Conservation (phyloP, 345 rosid species). For the Luvunga scandens region DNA sequence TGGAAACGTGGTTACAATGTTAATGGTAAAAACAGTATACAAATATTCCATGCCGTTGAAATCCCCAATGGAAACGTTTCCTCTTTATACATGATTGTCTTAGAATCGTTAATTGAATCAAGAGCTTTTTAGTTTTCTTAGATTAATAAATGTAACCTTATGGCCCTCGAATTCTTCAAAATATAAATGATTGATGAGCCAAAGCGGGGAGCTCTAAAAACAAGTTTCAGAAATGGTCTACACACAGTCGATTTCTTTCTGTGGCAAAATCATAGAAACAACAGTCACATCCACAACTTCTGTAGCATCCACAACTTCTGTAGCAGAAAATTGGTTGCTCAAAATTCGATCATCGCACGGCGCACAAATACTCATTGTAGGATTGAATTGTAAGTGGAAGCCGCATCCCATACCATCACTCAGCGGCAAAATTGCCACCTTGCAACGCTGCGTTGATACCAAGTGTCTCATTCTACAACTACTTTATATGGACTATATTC, state of each 20-base stretch:
- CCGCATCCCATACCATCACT: slow-evolving; percentile 14
- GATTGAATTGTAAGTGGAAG: slow-evolving; percentile 34
- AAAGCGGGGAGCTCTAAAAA: neutral
- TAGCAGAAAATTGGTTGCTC: slow-evolving; percentile 14
- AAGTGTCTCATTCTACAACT: slow-evolving; percentile 39
- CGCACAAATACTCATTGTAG: slow-evolving; percentile 13
- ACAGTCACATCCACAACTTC: slow-evolving; percentile 7
- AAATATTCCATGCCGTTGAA: neutral
- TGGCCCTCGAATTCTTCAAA: neutral
- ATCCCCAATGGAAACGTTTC: neutral
- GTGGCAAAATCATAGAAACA: slow-evolving; percentile 17
- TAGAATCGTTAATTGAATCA: neutral
- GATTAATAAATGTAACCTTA: neutral
- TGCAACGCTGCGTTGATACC: slow-evolving; percentile 32
- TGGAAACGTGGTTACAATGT: too few species aligned
- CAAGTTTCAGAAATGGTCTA: neutral
- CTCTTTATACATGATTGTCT: neutral
- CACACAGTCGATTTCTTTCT: slow-evolving; percentile 5
- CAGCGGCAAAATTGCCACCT: slow-evolving; percentile 17
- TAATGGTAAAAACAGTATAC: neutral
- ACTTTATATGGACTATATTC: slow-evolving; percentile 13
- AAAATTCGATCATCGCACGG: neutral
- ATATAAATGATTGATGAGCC: neutral
- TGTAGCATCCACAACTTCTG: neutral
- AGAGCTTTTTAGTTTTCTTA: neutral